Evolutionary conservation across 129 eudicot species (phyloP).

Genomic region (Flaveria linearis): DNA sequence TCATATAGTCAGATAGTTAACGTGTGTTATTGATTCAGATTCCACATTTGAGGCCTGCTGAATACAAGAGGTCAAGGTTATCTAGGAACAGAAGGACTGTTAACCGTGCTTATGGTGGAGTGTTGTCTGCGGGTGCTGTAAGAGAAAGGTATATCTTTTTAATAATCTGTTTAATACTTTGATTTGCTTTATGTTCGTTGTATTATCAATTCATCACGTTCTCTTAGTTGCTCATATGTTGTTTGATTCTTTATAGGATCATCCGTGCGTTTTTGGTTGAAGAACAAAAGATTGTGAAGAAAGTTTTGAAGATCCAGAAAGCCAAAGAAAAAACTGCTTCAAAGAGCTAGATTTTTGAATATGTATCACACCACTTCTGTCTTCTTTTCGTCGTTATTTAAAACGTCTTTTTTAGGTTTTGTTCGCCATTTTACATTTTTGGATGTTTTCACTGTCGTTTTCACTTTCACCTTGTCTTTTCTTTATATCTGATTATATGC

Average conservation of each 20-base stretch:
- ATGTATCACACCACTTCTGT: constrained; percentile 17
- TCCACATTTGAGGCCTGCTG: constrained; percentile 86
- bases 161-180: not conserved
- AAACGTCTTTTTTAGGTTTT: not conserved
- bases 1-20: too few species aligned
- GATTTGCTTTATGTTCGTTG: not conserved
- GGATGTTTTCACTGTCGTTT: not conserved
- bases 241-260: constrained; percentile 46
- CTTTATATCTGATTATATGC: not conserved
- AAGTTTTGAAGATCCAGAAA: constrained; percentile 91
- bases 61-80: constrained; percentile 77
- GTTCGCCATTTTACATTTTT: not conserved
- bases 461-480: not conserved
- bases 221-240: not conserved
- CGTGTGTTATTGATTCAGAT: constrained; percentile 35
- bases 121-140: constrained; percentile 69
- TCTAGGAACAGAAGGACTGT: constrained; percentile 75
- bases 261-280: constrained; percentile 80
- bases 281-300: constrained; percentile 92
- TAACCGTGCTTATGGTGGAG: constrained; percentile 84
- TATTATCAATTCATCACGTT: not conserved
- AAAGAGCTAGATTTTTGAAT: constrained; percentile 45
- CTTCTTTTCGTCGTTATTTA: not conserved
- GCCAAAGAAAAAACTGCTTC: constrained; percentile 65
- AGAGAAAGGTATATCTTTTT: constrained; percentile 54